Conservation (phyloP, 2,329 filamentous ascomycete species). For the Aspergillus hiratsukae region DNA sequence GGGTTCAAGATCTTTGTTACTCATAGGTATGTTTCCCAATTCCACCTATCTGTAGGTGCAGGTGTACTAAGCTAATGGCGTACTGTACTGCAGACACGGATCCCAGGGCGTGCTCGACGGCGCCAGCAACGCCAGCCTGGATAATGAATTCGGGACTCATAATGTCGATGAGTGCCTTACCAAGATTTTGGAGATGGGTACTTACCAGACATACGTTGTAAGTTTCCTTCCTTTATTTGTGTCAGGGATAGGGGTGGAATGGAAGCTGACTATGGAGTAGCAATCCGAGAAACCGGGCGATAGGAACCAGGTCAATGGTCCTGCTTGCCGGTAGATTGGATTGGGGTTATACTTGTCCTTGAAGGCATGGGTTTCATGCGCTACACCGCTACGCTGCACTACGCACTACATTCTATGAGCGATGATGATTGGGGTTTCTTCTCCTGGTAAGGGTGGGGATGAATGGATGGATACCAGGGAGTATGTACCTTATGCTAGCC, state of each 20-base stretch:
- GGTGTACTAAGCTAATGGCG: neutral
- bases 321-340: constrained; percentile 1
- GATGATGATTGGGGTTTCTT: neutral
- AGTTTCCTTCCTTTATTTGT: constrained; percentile 19
- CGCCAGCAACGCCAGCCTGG: constrained; percentile 69
- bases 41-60: neutral
- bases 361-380: neutral
- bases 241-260: neutral
- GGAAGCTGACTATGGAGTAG: constrained; percentile 16
- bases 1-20: constrained; percentile 87
- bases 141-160: constrained; percentile 81
- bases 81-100: constrained; percentile 60
- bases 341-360: neutral
- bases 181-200: constrained; percentile 74
- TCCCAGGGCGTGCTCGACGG: constrained; percentile 72
- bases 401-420: neutral
- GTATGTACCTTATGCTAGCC: neutral
- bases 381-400: neutral
- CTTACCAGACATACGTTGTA: constrained; percentile 59
- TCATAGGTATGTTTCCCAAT: constrained; percentile 64
- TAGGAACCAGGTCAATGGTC: constrained; percentile 26
- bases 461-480: neutral
- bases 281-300: constrained; percentile 26
- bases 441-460: neutral
- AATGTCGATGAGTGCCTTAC: constrained; percentile 76